Base-by-base conservation (phyloP, 2,329 filamentous ascomycete species). In the Fusarium anthophilum region DNA sequence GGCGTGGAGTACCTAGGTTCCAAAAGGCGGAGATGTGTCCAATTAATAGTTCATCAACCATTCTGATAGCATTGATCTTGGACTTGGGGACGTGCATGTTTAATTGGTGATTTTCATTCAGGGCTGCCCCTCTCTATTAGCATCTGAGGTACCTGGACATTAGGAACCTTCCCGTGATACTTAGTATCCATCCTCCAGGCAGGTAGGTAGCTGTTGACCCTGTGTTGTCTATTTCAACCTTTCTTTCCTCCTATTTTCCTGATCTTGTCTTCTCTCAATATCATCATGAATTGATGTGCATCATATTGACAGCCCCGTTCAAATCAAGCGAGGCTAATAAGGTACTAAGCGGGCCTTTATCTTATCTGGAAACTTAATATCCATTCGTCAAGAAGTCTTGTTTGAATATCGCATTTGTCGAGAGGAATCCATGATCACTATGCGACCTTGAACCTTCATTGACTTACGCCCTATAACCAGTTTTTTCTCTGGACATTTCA, bases 371-470 rank as follows among this genome's bases (percentile, higher is more conserved):
- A 30, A 24, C 48, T 35, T 53, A 26, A 15, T 41, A 30, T 30
- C 30, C 18, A 37, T 41, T 28, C 18, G 44, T 26, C 30, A n/a
- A 53, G 38, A 38, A 24, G 50, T 35, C 47, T 35, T 37, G 62
- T 50, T 54, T 54, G 39, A 41, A 54, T 61, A 67, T 41, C 47
- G 54, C 54, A 67, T 68, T 60, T 68, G 54, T 67, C 65, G 54
- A 68, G 35, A 37, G 53, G 35, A 43, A 64, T 37, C 37, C 32
- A 41, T 38, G 54, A 53, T 51, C 24, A 30, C 41, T 53, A 66
- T 73, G 70, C 67, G 53, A 70, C 66, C n/a, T 44, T 70, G 66
- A 59, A 66, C 60, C 32, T 62, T 32, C 38, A 54, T 68, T 50
- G 37, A 63, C 55, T 43, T 39, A 43, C 35, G 43, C 63, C 44